Evolutionary conservation across 805 yeast species (phyloP).

Genomic region (Candida saitoana): DNA sequence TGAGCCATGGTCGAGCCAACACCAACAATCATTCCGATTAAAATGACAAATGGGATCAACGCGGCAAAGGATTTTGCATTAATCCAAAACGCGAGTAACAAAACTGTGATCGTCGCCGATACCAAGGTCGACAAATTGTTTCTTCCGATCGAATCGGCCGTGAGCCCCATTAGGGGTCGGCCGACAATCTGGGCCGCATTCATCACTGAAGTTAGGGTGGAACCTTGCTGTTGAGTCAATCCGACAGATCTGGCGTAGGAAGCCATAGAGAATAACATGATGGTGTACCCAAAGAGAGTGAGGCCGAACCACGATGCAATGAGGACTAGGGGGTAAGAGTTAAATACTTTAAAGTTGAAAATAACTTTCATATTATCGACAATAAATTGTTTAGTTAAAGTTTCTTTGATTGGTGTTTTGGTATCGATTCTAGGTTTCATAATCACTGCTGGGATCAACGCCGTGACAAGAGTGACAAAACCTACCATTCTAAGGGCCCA

Average conservation of each 20-base stretch:
- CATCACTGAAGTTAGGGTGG: slow-evolving; percentile 24
- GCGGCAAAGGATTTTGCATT: slow-evolving; percentile 27
- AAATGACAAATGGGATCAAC: slow-evolving; percentile 23
- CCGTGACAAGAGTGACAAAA: slow-evolving; percentile 20
- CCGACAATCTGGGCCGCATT: slow-evolving; percentile 45
- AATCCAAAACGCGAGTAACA: slow-evolving; percentile 34
- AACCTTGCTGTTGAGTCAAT: slow-evolving; percentile 20
- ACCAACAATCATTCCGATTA: slow-evolving; percentile 29
- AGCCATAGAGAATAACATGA: slow-evolving; percentile 27
- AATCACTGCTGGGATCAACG: slow-evolving; percentile 35
- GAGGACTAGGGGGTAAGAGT: slow-evolving; percentile 17
- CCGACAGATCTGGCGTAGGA: slow-evolving; percentile 40
- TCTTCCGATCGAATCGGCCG: slow-evolving; percentile 46
- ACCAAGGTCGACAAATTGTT: slow-evolving; percentile 20
- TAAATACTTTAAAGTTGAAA: slow-evolving; percentile 25
- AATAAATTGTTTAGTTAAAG: slow-evolving; percentile 17
- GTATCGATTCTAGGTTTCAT: slow-evolving; percentile 39
- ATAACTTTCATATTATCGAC: slow-evolving; percentile 23
- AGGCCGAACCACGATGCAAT: slow-evolving; percentile 28
- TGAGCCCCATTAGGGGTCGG: slow-evolving; percentile 40
- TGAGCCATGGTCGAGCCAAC: slow-evolving; percentile 20
- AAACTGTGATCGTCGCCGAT: slow-evolving; percentile 19
- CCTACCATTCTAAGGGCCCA: slow-evolving; percentile 41
- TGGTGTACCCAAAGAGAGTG: slow-evolving; percentile 27
- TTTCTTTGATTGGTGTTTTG: slow-evolving; percentile 3